These are phyloP conservation scores for Calonectria honghensis DNA, from an alignment of 2,329 filamentous ascomycete genomes.

Conservation along the genomic window DNA sequence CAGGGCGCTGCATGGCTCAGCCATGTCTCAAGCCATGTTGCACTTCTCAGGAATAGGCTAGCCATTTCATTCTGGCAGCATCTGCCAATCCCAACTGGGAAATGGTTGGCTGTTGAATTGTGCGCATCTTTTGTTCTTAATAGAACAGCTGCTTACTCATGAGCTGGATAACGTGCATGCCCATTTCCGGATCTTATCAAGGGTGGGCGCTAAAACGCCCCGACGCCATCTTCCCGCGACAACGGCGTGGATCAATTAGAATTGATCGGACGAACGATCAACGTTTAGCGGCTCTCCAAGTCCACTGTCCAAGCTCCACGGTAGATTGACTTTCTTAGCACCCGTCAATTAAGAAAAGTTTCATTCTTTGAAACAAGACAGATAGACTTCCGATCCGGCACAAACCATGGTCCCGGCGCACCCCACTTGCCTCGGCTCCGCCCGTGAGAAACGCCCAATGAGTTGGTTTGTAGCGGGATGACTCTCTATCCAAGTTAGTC, in stretches of 20 bases:
- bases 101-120: background rate
- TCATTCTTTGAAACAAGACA: slow-evolving; percentile 4
- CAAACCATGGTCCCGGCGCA: background rate
- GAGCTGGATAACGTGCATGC: background rate
- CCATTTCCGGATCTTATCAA: background rate
- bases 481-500: slow-evolving; percentile 1
- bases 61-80: background rate
- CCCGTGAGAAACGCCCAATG: background rate
- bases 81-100: background rate
- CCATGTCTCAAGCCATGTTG: slow-evolving; percentile 20
- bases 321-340: slow-evolving; percentile 22
- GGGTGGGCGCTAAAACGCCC: background rate
- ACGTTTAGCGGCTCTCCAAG: slow-evolving; percentile 14
- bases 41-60: slow-evolving; percentile 2
- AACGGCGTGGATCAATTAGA: background rate
- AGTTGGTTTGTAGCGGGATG: background rate
- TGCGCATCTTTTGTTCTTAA: too few relatives aligned
- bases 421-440: slow-evolving; percentile 4
- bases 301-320: slow-evolving; percentile 17
- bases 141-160: too few relatives aligned
- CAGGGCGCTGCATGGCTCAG: slow-evolving; percentile 5
- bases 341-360: background rate
- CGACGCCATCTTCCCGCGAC: slow-evolving; percentile 1
- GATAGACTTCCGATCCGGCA: background rate
- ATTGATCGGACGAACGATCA: slow-evolving; percentile 10